Conservation (phyloP, 345 rosid species). For the Hibiscus mutabilis region DNA sequence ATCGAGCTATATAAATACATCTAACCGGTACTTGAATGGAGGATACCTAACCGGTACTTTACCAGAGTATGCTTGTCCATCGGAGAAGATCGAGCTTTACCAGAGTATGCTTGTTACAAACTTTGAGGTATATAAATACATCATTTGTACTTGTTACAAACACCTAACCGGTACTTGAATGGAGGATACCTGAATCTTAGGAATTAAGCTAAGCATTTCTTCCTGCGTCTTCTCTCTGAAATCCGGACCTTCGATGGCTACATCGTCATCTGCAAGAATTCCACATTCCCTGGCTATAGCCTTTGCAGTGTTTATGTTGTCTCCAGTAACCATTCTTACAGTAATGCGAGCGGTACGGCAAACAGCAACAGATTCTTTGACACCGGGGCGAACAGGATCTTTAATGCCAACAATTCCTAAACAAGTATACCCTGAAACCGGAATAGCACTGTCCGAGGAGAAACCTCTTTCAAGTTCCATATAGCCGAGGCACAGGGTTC, state of each 20-base stretch:
- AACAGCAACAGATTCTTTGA: constrained; percentile 77
- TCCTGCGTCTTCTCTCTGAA: constrained; percentile 79
- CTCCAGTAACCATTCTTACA: constrained; percentile 94
- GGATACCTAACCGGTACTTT: constrained; percentile 62
- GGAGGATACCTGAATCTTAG: constrained; percentile 73
- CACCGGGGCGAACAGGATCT: constrained; percentile 95
- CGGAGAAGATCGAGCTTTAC: constrained; percentile 96
- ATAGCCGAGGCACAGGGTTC: constrained; percentile 80
- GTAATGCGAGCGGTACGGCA: constrained; percentile 86
- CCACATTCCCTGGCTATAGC: constrained; percentile 97
- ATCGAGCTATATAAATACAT: constrained; percentile 53
- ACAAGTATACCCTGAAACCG: constrained; percentile 59
- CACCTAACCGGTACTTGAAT: background rate
- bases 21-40: background rate
- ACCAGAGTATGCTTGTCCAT: constrained; percentile 88
- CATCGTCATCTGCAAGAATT: constrained; percentile 72
- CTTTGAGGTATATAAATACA: constrained; percentile 14
- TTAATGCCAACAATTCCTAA: constrained; percentile 86
- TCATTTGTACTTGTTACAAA: constrained; percentile 1
- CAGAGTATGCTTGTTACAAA: too few relatives aligned
- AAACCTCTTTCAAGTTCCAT: constrained; percentile 51
- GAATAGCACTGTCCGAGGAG: constrained; percentile 50
- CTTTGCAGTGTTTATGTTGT: constrained; percentile 83
- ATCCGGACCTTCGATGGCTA: constrained; percentile 86
- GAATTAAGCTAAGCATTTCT: constrained; percentile 61